Conservation (phyloP, 192 early-diverging fungal species). For the Rhizophagus clarus region DNA sequence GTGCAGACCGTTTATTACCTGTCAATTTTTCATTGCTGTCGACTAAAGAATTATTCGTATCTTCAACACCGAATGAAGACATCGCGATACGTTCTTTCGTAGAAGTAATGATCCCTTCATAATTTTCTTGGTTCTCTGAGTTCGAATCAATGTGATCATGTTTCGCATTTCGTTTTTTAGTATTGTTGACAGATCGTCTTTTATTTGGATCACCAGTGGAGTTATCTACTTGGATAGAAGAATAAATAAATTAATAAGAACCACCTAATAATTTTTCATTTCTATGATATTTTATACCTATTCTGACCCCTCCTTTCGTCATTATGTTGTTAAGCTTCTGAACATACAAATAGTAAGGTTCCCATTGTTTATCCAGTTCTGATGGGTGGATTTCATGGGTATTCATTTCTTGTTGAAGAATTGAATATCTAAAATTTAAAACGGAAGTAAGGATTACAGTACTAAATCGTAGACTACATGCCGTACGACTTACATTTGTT, state of each 20-base stretch:
- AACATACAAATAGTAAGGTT: conserved; percentile 44
- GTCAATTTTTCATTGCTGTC: too few species aligned
- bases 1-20: background rate
- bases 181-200: too few species aligned
- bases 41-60: background rate
- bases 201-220: too few species aligned
- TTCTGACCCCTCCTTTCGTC: conserved; percentile 38
- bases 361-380: conserved; percentile 41
- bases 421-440: conserved; percentile 38
- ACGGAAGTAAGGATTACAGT: background rate
- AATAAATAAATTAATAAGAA: too few species aligned
- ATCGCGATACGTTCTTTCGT: too few species aligned
- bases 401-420: conserved; percentile 40
- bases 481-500: conserved; percentile 41
- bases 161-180: too few species aligned
- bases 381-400: conserved; percentile 28
- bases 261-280: background rate
- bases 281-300: background rate
- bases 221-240: too few species aligned
- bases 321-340: conserved; percentile 44
- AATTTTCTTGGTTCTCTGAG: too few species aligned
- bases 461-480: background rate
- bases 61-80: too few species aligned
- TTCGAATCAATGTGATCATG: too few species aligned
- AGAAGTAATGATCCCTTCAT: too few species aligned